Conservation (phyloP, 352 stramenopile species). For the Blastocystis sp. region DNA sequence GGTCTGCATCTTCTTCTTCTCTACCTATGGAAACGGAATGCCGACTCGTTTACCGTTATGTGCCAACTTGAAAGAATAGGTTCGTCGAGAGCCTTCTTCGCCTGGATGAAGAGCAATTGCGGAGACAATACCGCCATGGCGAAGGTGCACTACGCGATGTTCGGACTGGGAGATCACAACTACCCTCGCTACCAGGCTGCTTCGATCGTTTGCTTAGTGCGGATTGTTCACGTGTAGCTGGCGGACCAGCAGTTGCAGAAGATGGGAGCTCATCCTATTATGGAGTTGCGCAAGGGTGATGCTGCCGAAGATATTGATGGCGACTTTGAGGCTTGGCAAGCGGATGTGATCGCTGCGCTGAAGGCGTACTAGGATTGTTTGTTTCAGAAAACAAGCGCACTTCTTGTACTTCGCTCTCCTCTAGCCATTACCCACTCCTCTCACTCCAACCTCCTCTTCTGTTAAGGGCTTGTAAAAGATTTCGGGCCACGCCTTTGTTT, state of each 20-base stretch:
- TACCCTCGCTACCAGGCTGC: constrained; percentile 59
- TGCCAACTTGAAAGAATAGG: not conserved
- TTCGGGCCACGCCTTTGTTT: constrained; percentile 8
- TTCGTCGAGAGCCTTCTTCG: constrained; percentile 56
- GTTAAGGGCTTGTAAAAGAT: constrained; percentile 63
- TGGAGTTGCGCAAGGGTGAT: constrained; percentile 61
- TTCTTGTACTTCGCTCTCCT: constrained; percentile 43
- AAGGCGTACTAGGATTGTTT: constrained; percentile 14
- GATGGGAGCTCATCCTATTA: constrained; percentile 51
- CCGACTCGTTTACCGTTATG: constrained; percentile 8
- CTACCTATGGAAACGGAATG: constrained; percentile 61
- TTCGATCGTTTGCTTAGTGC: constrained; percentile 18
- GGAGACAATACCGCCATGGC: constrained; percentile 1
- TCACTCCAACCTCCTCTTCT: constrained; percentile 10
- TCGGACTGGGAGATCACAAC: constrained; percentile 60
- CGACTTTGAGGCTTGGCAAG: constrained; percentile 48
- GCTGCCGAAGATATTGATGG: constrained; percentile 61
- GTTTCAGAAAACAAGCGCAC: constrained; percentile 17
- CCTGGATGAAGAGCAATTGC: constrained; percentile 65
- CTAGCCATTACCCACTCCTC: not conserved
- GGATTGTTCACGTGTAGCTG: constrained; percentile 18
- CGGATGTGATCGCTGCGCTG: constrained; percentile 23
- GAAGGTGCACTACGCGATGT: constrained; percentile 62
- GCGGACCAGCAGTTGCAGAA: constrained; percentile 63
- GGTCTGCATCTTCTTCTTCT: constrained; percentile 67